Conservation (phyloP, 495 filamentous ascomycete genomes). For the Penicillium riverlandense region DNA sequence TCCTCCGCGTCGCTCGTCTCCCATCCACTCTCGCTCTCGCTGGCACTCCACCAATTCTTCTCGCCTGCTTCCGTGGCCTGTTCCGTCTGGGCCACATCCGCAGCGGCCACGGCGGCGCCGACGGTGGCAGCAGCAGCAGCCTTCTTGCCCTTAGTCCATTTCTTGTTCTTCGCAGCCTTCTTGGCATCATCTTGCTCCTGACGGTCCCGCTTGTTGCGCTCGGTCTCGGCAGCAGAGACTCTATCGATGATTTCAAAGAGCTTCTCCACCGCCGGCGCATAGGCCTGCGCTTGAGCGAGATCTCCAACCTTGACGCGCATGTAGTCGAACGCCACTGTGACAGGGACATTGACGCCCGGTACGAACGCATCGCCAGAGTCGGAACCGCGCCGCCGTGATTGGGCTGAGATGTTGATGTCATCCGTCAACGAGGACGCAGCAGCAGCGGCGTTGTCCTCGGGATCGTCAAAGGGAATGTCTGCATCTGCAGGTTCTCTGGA, state of each 20-base stretch:
- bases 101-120: conserved; percentile 1
- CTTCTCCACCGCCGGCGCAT: conserved; percentile 62
- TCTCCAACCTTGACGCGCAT: conserved; percentile 80
- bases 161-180: conserved; percentile 21
- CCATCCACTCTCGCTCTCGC: conserved; percentile 41
- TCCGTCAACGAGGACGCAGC: conserved; percentile 6
- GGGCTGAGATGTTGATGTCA: conserved; percentile 10
- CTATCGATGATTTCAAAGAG: conserved; percentile 47
- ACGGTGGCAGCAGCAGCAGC: conserved; percentile 2
- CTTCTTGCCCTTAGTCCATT: conserved; percentile 8
- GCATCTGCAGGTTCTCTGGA: conserved; percentile 8
- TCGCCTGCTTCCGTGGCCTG: conserved; percentile 1
- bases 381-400: too few relatives aligned
- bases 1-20: conserved; percentile 23
- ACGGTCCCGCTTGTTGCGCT: conserved; percentile 8
- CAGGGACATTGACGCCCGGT: conserved; percentile 28
- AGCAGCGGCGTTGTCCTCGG: conserved; percentile 9
- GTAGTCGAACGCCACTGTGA: conserved; percentile 81
- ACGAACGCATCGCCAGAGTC: background rate
- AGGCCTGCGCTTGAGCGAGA: conserved; percentile 67
- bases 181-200: conserved; percentile 16
- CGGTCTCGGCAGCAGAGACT: conserved; percentile 8
- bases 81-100: background rate
- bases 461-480: conserved; percentile 25
- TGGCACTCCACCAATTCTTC: conserved; percentile 30